phyloP scores from a whole-genome alignment of 2,329 filamentous ascomycete species.

The Calonectria naviculata region DNA sequence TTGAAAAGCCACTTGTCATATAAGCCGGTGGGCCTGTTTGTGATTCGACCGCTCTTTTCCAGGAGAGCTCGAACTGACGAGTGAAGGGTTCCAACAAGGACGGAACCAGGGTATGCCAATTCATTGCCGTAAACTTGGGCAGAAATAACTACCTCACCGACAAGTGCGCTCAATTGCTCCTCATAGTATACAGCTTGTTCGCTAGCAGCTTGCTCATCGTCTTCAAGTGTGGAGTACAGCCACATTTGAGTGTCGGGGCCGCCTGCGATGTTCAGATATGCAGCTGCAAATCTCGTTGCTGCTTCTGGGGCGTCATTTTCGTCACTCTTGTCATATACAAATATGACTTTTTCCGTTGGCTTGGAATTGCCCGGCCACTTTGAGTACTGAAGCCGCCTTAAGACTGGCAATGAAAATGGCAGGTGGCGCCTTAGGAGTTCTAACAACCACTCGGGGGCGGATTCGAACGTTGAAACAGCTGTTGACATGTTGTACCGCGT shows the following conservation, averaged over 20 bases:
- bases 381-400: slow-evolving; percentile 72
- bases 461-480: slow-evolving; percentile 36
- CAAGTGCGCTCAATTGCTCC: slow-evolving; percentile 46
- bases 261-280: slow-evolving; percentile 70
- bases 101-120: slow-evolving; percentile 36
- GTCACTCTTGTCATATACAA: slow-evolving; percentile 41
- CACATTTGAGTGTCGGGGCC: slow-evolving; percentile 74
- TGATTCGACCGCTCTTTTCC: slow-evolving; percentile 38
- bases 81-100: slow-evolving; percentile 52
- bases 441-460: slow-evolving; percentile 52
- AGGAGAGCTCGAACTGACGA: slow-evolving; percentile 41
- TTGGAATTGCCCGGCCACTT: slow-evolving; percentile 54
- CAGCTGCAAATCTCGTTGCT: slow-evolving; percentile 59
- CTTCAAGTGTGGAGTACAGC: slow-evolving; percentile 68
- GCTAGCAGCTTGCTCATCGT: slow-evolving; percentile 20
- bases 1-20: slow-evolving; percentile 71
- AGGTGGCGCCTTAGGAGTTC: slow-evolving; percentile 60
- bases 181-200: slow-evolving; percentile 38
- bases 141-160: slow-evolving; percentile 43
- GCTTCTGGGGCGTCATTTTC: neutral
- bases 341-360: slow-evolving; percentile 55
- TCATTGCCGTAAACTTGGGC: slow-evolving; percentile 34
- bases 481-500: slow-evolving; percentile 28
- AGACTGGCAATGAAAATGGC: slow-evolving; percentile 69
- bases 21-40: slow-evolving; percentile 39